Conservation (phyloP, 371 early-diverging fungal species). For the Mucor plumbeus region DNA sequence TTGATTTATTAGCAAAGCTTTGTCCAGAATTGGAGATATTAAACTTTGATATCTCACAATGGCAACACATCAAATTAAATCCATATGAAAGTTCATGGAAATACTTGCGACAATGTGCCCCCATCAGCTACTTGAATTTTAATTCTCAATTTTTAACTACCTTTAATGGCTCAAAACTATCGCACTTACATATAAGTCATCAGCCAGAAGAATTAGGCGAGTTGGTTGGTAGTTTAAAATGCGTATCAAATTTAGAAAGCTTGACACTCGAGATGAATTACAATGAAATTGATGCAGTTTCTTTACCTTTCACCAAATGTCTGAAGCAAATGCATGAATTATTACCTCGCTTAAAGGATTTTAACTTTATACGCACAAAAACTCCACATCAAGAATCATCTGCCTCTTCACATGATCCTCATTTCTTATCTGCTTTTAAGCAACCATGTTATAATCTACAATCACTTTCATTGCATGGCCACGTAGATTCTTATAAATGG, state of each 20-base stretch:
- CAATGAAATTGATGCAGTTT: not conserved
- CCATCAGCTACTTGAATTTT: constrained; percentile 8
- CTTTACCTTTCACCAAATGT: not conserved
- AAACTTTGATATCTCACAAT: constrained; percentile 20
- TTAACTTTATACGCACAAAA: constrained; percentile 13
- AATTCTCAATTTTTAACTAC: not conserved
- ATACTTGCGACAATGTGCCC: constrained; percentile 7
- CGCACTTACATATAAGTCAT: constrained; percentile 15
- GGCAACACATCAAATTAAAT: constrained; percentile 8
- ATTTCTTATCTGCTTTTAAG: not conserved
- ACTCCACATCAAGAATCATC: constrained; percentile 18
- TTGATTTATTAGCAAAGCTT: constrained; percentile 9
- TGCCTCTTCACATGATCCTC: not conserved
- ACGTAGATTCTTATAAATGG: constrained; percentile 21
- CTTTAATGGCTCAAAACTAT: constrained; percentile 8
- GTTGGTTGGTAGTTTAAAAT: not conserved
- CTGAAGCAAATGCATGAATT: constrained; percentile 15
- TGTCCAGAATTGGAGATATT: constrained; percentile 26
- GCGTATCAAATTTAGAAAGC: constrained; percentile 3
- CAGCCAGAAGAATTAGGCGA: not conserved
- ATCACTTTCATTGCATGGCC: constrained; percentile 17
- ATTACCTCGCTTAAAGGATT: constrained; percentile 4
- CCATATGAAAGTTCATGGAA: not conserved
- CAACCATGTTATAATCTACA: constrained; percentile 6
- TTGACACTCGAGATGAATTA: constrained; percentile 14